Evolutionary conservation across 305 asterid genomes (phyloP).

Genomic region (Ilex paraguariensis): DNA sequence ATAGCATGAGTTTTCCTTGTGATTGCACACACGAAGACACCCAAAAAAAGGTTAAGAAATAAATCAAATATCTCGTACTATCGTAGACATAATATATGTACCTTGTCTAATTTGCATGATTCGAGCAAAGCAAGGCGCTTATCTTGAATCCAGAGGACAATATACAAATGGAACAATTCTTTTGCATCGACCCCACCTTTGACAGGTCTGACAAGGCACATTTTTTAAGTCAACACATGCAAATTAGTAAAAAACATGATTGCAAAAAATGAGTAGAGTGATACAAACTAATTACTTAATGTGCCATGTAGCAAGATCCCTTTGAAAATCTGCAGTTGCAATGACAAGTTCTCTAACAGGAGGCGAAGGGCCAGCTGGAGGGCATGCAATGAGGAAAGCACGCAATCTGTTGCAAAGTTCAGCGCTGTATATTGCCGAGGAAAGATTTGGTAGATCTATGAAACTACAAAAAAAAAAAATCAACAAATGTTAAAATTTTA

Average conservation of each 20-base stretch:
- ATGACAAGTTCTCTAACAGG: constrained; percentile 46
- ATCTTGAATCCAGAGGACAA: constrained; percentile 50
- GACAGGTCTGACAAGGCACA: constrained; percentile 30
- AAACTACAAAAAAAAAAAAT: constrained; percentile 25
- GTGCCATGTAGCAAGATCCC: constrained; percentile 50
- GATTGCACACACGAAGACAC: too few relatives aligned
- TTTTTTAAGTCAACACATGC: neutral
- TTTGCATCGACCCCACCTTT: constrained; percentile 57
- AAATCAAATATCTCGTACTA: too few relatives aligned
- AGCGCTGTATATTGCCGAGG: constrained; percentile 46
- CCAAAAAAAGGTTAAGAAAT: too few relatives aligned
- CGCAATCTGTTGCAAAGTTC: constrained; percentile 51
- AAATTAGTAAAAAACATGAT: neutral
- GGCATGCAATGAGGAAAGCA: constrained; percentile 50
- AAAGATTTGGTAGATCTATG: constrained; percentile 46
- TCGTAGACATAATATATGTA: neutral
- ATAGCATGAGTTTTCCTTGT: too few relatives aligned
- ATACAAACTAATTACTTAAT: constrained; percentile 24
- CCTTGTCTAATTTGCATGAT: constrained; percentile 52
- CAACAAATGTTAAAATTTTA: neutral
- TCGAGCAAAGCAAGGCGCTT: constrained; percentile 43
- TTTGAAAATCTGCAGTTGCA: constrained; percentile 52
- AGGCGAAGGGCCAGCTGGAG: constrained; percentile 50
- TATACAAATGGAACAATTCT: constrained; percentile 50
- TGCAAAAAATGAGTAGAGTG: neutral